phyloP scores from a whole-genome alignment of 1,284 basidiomycete genomes.

The Microbotryum silenes-acaulis region DNA sequence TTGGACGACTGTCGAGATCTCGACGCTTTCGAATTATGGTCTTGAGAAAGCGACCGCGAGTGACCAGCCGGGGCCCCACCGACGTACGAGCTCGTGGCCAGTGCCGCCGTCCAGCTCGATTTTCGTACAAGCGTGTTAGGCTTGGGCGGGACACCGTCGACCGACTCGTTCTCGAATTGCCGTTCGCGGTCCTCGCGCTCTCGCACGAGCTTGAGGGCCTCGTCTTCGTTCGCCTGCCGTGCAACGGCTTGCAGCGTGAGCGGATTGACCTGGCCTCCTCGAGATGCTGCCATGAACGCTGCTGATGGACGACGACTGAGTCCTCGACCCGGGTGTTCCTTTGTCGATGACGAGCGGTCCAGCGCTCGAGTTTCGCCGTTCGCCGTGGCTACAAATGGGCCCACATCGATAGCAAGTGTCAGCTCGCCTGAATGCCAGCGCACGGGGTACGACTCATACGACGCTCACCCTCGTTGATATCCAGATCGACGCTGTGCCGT shows the following conservation, averaged over 20 bases:
- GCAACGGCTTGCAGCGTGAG: slow-evolving; percentile 29
- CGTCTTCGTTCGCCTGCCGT: slow-evolving; percentile 24
- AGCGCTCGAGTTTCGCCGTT: neutral
- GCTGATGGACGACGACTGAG: slow-evolving; percentile 8
- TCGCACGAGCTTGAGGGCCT: slow-evolving; percentile 22
- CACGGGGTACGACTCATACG: no score
- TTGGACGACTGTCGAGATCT: neutral
- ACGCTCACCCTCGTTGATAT: neutral
- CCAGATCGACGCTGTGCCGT: neutral
- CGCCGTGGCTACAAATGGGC: no score
- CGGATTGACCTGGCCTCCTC: slow-evolving; percentile 19
- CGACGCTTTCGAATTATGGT: no score
- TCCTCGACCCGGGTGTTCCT: neutral
- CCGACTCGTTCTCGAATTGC: slow-evolving; percentile 3
- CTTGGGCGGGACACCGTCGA: neutral
- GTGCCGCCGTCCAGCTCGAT: slow-evolving; percentile 5
- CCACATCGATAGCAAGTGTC: no score
- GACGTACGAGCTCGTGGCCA: no score
- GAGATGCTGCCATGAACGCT: slow-evolving; percentile 17
- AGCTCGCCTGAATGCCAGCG: no score
- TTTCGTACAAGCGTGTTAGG: neutral
- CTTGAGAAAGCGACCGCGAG: no score
- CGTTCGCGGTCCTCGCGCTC: slow-evolving; percentile 20
- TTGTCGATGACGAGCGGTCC: neutral
- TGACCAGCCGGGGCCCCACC: no score